Conservation (phyloP, 1,284 basidiomycete species). For the Paramarasmius palmivorus region DNA sequence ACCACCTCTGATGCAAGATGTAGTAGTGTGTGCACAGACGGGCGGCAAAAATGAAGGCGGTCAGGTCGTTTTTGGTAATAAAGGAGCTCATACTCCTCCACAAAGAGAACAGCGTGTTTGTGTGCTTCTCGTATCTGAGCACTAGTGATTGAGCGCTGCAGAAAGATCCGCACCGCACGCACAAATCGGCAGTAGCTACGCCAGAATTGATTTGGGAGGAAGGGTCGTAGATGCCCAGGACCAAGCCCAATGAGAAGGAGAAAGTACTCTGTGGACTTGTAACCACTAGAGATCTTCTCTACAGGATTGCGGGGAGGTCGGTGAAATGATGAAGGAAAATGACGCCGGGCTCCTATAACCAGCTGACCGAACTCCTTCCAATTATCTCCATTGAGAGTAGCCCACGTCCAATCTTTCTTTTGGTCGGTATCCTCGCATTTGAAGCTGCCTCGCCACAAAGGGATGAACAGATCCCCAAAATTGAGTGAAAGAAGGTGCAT, state of each 20-base stretch:
- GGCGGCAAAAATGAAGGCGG: constrained; percentile 32
- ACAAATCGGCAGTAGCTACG: constrained; percentile 34
- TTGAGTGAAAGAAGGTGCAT: constrained; percentile 35
- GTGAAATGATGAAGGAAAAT: constrained; percentile 30
- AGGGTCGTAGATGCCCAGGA: constrained; percentile 28
- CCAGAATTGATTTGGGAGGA: constrained; percentile 32
- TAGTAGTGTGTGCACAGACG: no score
- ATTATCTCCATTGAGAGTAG: constrained; percentile 18
- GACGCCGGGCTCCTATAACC: constrained; percentile 23
- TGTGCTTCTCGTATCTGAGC: constrained; percentile 23
- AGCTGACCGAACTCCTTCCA: constrained; percentile 24
- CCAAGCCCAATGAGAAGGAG: constrained; percentile 34
- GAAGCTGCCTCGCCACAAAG: constrained; percentile 27
- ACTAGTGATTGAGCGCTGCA: constrained; percentile 20
- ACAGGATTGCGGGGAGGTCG: constrained; percentile 29
- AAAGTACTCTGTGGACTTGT: constrained; percentile 33
- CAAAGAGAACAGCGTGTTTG: constrained; percentile 21
- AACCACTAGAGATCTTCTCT: constrained; percentile 31
- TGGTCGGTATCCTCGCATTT: constrained; percentile 16
- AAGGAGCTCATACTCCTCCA: constrained; percentile 29
- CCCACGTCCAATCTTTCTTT: constrained; percentile 28
- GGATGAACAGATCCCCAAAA: constrained; percentile 28
- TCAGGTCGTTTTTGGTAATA: constrained; percentile 28
- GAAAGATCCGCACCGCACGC: constrained; percentile 24
- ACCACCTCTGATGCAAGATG: no score